Percentiles rank a stretch among this genome's conserved stretches.
These are phyloP conservation scores for Syncephalastrum contaminatum DNA, from an alignment of 371 early-diverging fungal genomes.

Conservation along the genomic window DNA sequence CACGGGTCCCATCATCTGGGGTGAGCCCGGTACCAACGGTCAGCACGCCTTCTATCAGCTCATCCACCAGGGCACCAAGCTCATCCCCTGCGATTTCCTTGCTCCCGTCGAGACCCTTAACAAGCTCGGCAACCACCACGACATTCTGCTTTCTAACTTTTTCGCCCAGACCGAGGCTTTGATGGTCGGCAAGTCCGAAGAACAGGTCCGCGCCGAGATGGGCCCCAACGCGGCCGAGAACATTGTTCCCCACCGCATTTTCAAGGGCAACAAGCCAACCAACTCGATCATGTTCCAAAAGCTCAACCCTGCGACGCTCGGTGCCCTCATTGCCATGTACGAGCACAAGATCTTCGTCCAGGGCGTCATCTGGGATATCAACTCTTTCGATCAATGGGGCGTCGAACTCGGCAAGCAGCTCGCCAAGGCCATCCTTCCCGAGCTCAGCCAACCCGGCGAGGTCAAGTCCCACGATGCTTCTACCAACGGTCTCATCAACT, in stretches of 20 bases:
- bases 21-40: slow-evolving; percentile 99
- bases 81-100: slow-evolving; percentile 96
- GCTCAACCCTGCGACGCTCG: slow-evolving; percentile 92
- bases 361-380: slow-evolving; percentile 97
- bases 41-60: slow-evolving; percentile 99
- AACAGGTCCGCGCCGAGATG: slow-evolving; percentile 77
- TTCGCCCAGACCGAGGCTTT: slow-evolving; percentile 99
- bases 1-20: slow-evolving; percentile 99
- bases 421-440: slow-evolving; percentile 94
- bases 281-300: slow-evolving; percentile 94
- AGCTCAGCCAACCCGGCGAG: slow-evolving; percentile 57
- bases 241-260: slow-evolving; percentile 89
- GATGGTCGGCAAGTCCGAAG: slow-evolving; percentile 89
- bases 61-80: slow-evolving; percentile 98
- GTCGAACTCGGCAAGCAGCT: slow-evolving; percentile 99
- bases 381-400: slow-evolving; percentile 98
- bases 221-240: slow-evolving; percentile 60
- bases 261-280: slow-evolving; percentile 97
- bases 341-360: slow-evolving; percentile 99
- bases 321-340: slow-evolving; percentile 94
- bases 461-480: slow-evolving; percentile 85
- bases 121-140: slow-evolving; percentile 88
- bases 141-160: slow-evolving; percentile 96
- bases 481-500: slow-evolving; percentile 95
- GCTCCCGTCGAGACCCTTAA: slow-evolving; percentile 91